Conservation (phyloP, 164 flowering plant species). For the Warburgia ugandensis region DNA sequence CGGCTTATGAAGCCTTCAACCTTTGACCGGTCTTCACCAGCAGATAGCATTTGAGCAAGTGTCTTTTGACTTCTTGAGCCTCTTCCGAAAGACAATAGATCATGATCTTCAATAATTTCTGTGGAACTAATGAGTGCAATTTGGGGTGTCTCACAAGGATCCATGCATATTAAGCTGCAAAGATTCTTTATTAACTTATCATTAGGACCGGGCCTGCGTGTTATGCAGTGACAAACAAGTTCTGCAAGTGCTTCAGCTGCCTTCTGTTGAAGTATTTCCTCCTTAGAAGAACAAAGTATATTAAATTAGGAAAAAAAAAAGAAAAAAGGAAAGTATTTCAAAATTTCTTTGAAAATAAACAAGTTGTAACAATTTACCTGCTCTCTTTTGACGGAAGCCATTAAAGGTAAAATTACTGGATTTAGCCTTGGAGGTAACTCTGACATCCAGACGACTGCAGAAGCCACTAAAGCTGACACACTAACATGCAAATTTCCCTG, state of each 20-base stretch:
- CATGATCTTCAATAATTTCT: constrained; percentile 78
- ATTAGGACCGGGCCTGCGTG: constrained; percentile 81
- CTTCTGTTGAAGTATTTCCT: constrained; percentile 82
- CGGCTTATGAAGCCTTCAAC: constrained; percentile 84
- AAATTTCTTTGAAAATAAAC: neutral
- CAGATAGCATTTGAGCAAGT: constrained; percentile 46
- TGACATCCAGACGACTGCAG: constrained; percentile 93
- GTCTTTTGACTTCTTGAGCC: constrained; percentile 39
- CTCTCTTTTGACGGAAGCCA: constrained; percentile 94
- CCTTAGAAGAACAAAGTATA: constrained; percentile 29
- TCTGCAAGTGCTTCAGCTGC: constrained; percentile 96
- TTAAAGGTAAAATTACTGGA: constrained; percentile 87
- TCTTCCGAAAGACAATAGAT: constrained; percentile 57
- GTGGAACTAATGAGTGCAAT: constrained; percentile 58
- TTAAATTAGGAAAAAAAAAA: neutral
- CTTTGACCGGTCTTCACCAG: constrained; percentile 78
- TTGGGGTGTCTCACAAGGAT: constrained; percentile 93
- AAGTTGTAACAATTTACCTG: constrained; percentile 43
- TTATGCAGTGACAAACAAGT: constrained; percentile 67
- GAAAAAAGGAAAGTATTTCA: neutral
- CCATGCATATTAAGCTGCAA: constrained; percentile 81
- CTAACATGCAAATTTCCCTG: constrained; percentile 93
- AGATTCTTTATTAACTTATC: constrained; percentile 92
- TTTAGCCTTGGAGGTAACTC: constrained; percentile 80
- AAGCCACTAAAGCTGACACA: constrained; percentile 79